These are phyloP conservation scores for Saccharomycopsis fermentans DNA, from an alignment of 805 yeast species.

Conservation along the genomic window DNA sequence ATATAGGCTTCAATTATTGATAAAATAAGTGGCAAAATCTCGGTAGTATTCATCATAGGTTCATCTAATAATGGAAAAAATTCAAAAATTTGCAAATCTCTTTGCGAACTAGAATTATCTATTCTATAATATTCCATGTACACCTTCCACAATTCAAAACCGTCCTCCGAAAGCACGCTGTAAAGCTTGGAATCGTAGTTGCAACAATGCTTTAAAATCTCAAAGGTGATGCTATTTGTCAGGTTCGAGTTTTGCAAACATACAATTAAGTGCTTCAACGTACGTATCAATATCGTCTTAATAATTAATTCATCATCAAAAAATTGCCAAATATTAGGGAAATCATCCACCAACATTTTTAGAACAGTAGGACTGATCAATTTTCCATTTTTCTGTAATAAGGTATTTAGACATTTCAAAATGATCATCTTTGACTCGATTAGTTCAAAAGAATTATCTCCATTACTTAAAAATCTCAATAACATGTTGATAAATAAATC, in stretches of 20 bases:
- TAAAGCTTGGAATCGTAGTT: conserved; percentile 47
- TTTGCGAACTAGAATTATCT: conserved; percentile 18
- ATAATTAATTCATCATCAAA: conserved; percentile 35
- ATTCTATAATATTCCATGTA: conserved; percentile 43
- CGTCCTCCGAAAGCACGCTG: conserved; percentile 69
- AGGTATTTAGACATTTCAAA: conserved; percentile 31
- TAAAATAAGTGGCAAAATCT: conserved; percentile 54
- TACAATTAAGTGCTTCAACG: conserved; percentile 44
- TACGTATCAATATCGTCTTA: conserved; percentile 42
- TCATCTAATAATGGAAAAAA: conserved; percentile 42
- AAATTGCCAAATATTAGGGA: conserved; percentile 32
- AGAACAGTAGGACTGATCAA: background rate
- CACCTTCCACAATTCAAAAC: conserved; percentile 73
- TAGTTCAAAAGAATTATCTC: conserved; percentile 32
- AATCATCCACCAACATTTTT: conserved; percentile 5
- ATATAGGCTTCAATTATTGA: conserved; percentile 56
- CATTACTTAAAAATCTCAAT: conserved; percentile 33
- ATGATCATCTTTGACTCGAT: conserved; percentile 74
- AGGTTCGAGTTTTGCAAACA: conserved; percentile 42
- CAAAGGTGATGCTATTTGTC: conserved; percentile 49
- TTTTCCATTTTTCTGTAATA: conserved; percentile 10
- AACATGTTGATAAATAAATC: conserved; percentile 40
- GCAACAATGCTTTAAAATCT: conserved; percentile 53
- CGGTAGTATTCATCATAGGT: conserved; percentile 63
- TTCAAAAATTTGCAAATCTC: conserved; percentile 29